Base-by-base conservation (phyloP, 176 grass and related monocot genomes). In the Zoysia pacifica region DNA sequence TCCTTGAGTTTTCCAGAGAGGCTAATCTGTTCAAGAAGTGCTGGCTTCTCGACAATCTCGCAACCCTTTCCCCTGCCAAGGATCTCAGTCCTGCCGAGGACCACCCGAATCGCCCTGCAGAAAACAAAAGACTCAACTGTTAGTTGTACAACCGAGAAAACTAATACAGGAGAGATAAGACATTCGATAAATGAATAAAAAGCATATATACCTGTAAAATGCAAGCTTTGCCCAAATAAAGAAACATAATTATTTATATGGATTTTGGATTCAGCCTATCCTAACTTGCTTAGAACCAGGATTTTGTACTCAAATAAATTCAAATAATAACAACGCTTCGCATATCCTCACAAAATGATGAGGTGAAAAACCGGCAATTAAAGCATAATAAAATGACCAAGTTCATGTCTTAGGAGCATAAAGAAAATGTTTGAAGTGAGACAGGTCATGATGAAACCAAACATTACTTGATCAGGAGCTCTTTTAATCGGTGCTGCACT, bases 31-130 rank as follows among this genome's bases (percentile, higher is more conserved):
- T 94, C 86, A 16, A 94, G 78, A 70, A 94, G 88, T 1, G 41
- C 43, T 2, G 88, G 88, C 42, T 89, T 84, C 86, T 94, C 91
- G 3, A 94, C 91, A 4, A 94, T 80, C 75, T 86, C 72, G 19
- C 91, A 94, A 10, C 83, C 80, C 11, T 76, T 87, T 13, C 91
- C 91, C 48, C 83, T 82, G 78, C 91, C 91, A 37, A 94, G 87
- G 67, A 94, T 91, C 13, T 94, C 91, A 9, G 83, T 91, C 18
- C 28, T 28, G 28, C 28, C 28, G 88, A 72, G 90, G 95, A 20
- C 92, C 92, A 51, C 95, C 92, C 72, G 90, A 93, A 73, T 87
- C 94, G 65, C 92, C 95, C 95, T 98, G 87, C 1, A 48, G 73
- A 49, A 77, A 19, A 62, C 9, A 69, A 70, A 64, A 42, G 39